Conservation (phyloP, 2,329 filamentous ascomycete species). For the Rhinocladiella mackenziei region DNA sequence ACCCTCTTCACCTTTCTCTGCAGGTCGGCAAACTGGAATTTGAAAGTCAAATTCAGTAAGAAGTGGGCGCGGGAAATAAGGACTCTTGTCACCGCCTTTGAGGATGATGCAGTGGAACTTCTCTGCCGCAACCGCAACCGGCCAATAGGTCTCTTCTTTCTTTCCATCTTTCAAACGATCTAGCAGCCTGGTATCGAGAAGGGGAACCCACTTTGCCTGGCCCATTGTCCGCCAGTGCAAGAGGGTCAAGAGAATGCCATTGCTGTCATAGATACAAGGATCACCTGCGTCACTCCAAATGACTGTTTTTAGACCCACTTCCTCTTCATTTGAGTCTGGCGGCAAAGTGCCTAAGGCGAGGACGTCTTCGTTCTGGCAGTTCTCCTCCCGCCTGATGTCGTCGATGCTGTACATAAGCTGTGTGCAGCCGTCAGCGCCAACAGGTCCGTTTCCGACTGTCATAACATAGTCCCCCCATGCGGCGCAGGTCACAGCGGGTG, state of each 20-base stretch:
- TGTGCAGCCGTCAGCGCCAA: conserved; percentile 71
- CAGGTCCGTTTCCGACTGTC: conserved; percentile 86
- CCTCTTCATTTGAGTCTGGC: conserved; percentile 42
- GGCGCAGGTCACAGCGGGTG: conserved; percentile 84
- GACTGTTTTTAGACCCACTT: conserved; percentile 69
- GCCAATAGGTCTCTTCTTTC: conserved; percentile 90
- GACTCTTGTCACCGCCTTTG: conserved; percentile 88
- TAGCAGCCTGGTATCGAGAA: conserved; percentile 83
- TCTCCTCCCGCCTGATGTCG: conserved; percentile 87
- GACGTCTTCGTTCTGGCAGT: conserved; percentile 90
- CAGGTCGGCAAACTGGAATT: conserved; percentile 66
- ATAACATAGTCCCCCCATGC: conserved; percentile 96
- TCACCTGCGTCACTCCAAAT: conserved; percentile 95
- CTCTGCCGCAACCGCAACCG: conserved; percentile 83
- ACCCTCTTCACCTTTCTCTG: conserved; percentile 22
- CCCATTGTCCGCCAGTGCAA: conserved; percentile 85
- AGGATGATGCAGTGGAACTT: conserved; percentile 99
- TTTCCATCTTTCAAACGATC: conserved; percentile 76
- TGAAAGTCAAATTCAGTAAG: conserved; percentile 92
- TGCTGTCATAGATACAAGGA: conserved; percentile 92
- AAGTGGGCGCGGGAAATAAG: conserved; percentile 84
- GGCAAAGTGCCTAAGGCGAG: conserved; percentile 63
- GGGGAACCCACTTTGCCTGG: conserved; percentile 83
- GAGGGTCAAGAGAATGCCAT: conserved; percentile 79
- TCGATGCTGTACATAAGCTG: conserved; percentile 87